Base-by-base conservation (phyloP, 1,284 basidiomycete species). In the Polyporus tsugae region DNA sequence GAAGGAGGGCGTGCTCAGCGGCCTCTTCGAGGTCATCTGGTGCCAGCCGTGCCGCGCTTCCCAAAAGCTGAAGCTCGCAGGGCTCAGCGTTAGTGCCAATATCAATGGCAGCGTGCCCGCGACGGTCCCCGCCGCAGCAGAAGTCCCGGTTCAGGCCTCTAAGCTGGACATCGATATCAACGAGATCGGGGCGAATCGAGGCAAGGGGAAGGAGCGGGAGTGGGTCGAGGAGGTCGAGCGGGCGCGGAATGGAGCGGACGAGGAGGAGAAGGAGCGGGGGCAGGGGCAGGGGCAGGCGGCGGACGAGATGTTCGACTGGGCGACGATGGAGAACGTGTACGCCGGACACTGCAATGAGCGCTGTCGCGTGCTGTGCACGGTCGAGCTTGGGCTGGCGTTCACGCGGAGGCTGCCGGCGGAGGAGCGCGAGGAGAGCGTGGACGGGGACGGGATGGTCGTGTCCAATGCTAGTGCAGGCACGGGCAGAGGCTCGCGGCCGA, bases 1-100 rank as follows among this genome's bases (percentile, higher is more conserved):
- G 35, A 76, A 76, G 64, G 79, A 80, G 66, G 77, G 79, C 58
- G 77, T 81, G 29, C 78, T 80, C 72, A 81, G 80, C 69, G 77
- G 76, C 10, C 74, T 77, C 59, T 81, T 82, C 66, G 79, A 81
- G 55, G 73, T 78, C 41, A 71, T 74, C 55, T 76, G 74, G 76
- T 69, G 75, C 17, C 68, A 66, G 9, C 72, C 73, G 0, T 69
- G 63, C n/a, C 58, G 58, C 22, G 65, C 57, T 0, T 29, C 63
- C 6, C 33, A 59, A 5, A 62, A 25, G 38, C 9, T 15, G 6
- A 44, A 35, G 58, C 15, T 49, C n/a, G 36, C 29, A 29, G 29
- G 29, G 29, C 29, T 29, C 29, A 29, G 29, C 29, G 2, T 2
- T 2, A 29, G 29, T 46, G 41, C 41, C 41, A 41, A 15, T 4